A percentile compares a stretch with the other conserved stretches of the same genome.
These are phyloP conservation scores for Clitoria ternatea DNA, from an alignment of 306 rosid genomes.

Conservation along the genomic window DNA sequence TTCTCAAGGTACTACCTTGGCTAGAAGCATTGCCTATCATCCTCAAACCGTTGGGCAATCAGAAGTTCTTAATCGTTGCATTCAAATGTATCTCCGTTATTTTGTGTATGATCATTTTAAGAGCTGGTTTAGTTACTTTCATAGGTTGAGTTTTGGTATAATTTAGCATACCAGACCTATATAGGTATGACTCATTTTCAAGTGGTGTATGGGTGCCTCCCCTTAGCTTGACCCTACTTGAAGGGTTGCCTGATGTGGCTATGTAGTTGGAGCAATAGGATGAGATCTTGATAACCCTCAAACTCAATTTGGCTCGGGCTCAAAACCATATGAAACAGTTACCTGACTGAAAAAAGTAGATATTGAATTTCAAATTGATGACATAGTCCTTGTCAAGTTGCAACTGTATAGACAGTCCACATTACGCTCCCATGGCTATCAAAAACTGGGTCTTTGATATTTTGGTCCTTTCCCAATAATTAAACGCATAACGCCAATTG, in stretches of 20 bases:
- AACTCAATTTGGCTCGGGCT: neutral
- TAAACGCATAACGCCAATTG: too few relatives aligned
- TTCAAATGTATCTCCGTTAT: neutral
- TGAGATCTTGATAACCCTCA: neutral
- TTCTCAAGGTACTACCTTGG: neutral
- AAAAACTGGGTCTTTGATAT: too few relatives aligned
- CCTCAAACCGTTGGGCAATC: too few relatives aligned
- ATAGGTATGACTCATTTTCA: too few relatives aligned
- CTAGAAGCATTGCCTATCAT: neutral
- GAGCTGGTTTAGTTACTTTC: neutral
- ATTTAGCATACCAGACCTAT: neutral
- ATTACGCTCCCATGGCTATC: too few relatives aligned
- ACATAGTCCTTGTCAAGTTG: neutral
- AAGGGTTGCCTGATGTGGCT: accelerated
- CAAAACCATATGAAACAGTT: neutral
- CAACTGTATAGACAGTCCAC: neutral
- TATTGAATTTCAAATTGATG: neutral
- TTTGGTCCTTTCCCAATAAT: too few relatives aligned
- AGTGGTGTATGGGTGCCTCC: neutral
- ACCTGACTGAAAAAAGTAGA: neutral
- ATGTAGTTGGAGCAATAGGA: neutral
- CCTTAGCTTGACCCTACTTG: neutral
- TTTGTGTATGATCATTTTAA: neutral
- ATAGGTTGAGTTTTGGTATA: neutral
- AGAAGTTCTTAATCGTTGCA: neutral